Evolutionary conservation across 805 yeast genomes (phyloP).

Genomic region (Zygotorulaspora chibaensis): DNA sequence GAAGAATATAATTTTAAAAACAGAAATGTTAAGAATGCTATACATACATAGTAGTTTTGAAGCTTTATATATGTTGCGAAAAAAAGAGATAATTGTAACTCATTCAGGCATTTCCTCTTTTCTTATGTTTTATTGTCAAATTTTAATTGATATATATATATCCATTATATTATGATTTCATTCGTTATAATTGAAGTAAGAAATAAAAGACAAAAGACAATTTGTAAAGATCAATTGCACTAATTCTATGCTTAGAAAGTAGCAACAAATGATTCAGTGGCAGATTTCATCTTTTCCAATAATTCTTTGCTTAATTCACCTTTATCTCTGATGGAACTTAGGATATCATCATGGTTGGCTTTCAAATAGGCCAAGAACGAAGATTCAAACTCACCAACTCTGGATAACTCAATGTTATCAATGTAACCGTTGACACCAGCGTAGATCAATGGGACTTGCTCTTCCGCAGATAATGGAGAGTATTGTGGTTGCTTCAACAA

Average conservation of each 20-base stretch:
- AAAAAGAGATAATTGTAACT: neutral
- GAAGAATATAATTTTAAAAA: constrained; percentile 1
- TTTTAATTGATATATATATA: neutral
- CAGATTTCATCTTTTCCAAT: constrained; percentile 82
- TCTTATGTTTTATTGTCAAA: constrained; percentile 1
- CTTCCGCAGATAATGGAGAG: constrained; percentile 96
- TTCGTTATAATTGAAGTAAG: constrained; percentile 7
- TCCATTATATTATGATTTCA: constrained; percentile 4
- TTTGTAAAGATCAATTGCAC: constrained; percentile 5
- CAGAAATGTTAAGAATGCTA: neutral
- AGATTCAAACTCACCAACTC: constrained; percentile 86
- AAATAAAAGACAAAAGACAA: constrained; percentile 5
- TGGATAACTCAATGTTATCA: constrained; percentile 77
- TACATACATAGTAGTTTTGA: neutral
- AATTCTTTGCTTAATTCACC: constrained; percentile 89
- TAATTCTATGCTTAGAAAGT: constrained; percentile 54
- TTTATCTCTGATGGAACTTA: constrained; percentile 76
- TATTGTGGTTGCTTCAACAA: constrained; percentile 97
- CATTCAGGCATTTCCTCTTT: neutral
- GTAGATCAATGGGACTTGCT: constrained; percentile 96
- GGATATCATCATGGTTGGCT: constrained; percentile 80
- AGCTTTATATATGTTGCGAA: neutral
- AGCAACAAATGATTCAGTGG: constrained; percentile 88
- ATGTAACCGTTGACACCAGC: constrained; percentile 99
- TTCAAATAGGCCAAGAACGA: constrained; percentile 89